A percentile compares a stretch with the other conserved stretches of the same genome.
These are phyloP conservation scores for Anacardium occidentale DNA, from an alignment of 345 rosid species.

Conservation along the genomic window DNA sequence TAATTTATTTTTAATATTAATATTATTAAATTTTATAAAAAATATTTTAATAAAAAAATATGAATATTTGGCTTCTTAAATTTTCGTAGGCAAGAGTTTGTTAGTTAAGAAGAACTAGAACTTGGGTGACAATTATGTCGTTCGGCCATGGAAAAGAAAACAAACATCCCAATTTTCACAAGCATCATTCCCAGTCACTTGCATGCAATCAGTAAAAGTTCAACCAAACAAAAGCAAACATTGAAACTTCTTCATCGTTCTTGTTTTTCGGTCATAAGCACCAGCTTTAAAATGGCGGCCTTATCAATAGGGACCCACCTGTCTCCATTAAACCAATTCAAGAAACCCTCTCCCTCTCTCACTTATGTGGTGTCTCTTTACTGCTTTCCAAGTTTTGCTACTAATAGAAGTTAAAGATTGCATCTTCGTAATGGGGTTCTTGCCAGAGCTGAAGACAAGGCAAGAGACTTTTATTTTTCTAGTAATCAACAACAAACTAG, in stretches of 20 bases:
- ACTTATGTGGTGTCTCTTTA: conserved; percentile 20
- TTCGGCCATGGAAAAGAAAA: too few species aligned
- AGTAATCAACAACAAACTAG: too few species aligned
- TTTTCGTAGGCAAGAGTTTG: too few species aligned
- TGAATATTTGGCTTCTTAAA: too few species aligned
- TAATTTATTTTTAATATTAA: too few species aligned
- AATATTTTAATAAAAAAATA: too few species aligned
- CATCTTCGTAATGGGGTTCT: conserved; percentile 41
- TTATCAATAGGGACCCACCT: conserved; percentile 45
- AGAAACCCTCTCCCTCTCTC: conserved; percentile 26
- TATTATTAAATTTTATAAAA: too few species aligned
- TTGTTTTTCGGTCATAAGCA: not conserved
- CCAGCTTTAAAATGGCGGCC: conserved; percentile 58
- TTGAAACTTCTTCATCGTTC: not conserved
- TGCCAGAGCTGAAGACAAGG: conserved; percentile 74
- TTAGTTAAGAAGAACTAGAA: too few species aligned
- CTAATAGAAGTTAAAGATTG: conserved; percentile 43
- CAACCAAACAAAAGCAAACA: not conserved
- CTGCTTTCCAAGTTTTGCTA: conserved; percentile 32
- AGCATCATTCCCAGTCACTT: not conserved
- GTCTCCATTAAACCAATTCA: conserved; percentile 33
- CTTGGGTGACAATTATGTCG: too few species aligned
- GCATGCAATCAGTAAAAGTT: not conserved
- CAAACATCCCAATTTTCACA: not conserved
- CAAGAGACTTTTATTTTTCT: conserved; percentile 45